Evolutionary conservation across 2,329 filamentous ascomycete species (phyloP), one percentile per base, ranked within the genome.

Genomic region (Orbilia brochopaga): DNA sequence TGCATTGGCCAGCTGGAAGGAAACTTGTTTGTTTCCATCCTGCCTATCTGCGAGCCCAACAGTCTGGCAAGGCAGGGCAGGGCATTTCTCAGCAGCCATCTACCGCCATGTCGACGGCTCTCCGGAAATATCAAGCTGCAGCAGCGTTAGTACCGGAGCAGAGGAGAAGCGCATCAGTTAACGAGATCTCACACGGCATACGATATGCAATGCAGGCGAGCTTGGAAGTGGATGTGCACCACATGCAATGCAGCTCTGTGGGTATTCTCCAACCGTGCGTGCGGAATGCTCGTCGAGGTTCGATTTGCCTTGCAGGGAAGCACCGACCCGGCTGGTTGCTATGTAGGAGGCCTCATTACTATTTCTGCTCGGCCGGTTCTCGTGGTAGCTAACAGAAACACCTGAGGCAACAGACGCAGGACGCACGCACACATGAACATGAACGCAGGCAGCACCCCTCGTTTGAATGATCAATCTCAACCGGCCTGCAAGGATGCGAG

Each of bases 101-200:
- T 48, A 19, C 19, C n/a, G 17, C 44, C 44, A 48, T 48, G 5
- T 21, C 19, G 37, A 21, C 17, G 44, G 11, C 6, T 5, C 17
- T 48, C 44, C 44, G 44, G 44, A 48, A 48, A 48, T 48, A 48
- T 48, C 44, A 48, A 48, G 11, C 17, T 48, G 44, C 44, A 48
- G n/a, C 44, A 23, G 17, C 44, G n/a, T 19, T 10, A 23, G 44
- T 48, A 48, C 44, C 15, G 19, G 44, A 48, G 17, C 44, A 48
- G 44, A 48, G 19, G 44, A 21, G 21, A 19, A n/a, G n/a, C n/a
- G 15, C 27, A 8, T 32, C 27, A 32, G 2, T 48, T 19, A 19
- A 48, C n/a, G 44, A 13, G 37, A 42, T 42, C 37, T 42, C 37
- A 42, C 13, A 42, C 37, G 37, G 37, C 37, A 42, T 42, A 48